Base-by-base conservation (phyloP, 176 grass and related monocot genomes). In the Zoysia japonica region DNA sequence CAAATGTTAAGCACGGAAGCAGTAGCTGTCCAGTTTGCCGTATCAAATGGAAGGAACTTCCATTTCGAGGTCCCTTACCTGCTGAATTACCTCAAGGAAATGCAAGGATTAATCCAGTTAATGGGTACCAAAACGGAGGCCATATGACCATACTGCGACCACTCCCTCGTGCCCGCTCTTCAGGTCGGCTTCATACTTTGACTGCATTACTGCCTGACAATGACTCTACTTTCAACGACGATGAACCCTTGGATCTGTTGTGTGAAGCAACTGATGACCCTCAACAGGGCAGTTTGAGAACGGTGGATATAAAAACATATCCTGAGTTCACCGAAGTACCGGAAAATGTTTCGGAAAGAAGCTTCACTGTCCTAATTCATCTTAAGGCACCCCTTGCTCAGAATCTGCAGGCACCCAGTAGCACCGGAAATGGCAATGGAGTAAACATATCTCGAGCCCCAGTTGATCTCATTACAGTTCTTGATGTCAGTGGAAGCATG, bases 401-500 rank as follows among this genome's bases (percentile, higher is more conserved):
- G 66, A 67, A 62, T 64, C 20, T 85, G 75, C 66, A 79, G 8
- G 35, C 75, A 37, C 38, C n/a, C 17, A 51, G 48, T 57, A 82
- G 36, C 39, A 36, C 54, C 20, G 60, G 60, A 63, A 83, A 76
- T 57, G 68, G 76, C 44, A 86, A 43, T 37, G 42, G 78, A 71
- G 52, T 68, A 12, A 82, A 55, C 16, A 88, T 57, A 7, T 69
- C 67, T 77, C 78, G 89, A 75, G 91, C 91, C 56, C 89, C 94
- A 37, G 80, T 97, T 73, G 94, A 97, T 75, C 89, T 97, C 60
- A 87, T 97, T 50, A 97, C 94, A 9, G 94, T 94, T 78, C 94
- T 97, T 82, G 94, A 97, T 90, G 89, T 94, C 37, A 97, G 94
- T 67, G 94, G 94, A 15, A 97, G 94, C 80, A 97, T 97, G 94